Percentiles rank a stretch among this genome's conserved stretches.
phyloP scores from a whole-genome alignment of 1,284 basidiomycete genomes.

The Takashimella tepidaria region DNA sequence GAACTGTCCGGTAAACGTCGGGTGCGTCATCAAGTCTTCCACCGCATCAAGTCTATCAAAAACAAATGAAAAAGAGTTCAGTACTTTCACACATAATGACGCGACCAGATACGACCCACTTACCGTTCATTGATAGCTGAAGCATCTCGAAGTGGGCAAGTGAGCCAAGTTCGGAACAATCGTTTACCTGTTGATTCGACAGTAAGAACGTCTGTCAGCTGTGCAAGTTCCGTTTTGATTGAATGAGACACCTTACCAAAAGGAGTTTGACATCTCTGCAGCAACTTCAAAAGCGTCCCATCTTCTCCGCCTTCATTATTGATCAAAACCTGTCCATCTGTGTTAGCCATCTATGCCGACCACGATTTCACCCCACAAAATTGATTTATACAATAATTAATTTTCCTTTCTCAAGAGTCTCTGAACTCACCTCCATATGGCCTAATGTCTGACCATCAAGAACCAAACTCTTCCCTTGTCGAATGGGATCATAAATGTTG shows the following conservation, averaged over 20 bases:
- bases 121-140: conserved; percentile 81
- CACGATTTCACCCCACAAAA: conserved; percentile 1
- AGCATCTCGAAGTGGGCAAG: conserved; percentile 74
- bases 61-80: conserved; percentile 10
- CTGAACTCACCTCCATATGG: conserved; percentile 71
- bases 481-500: conserved; percentile 93
- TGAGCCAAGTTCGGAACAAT: conserved; percentile 89
- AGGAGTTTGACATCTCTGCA: conserved; percentile 81
- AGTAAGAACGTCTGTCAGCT: too few species aligned
- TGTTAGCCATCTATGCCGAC: too few species aligned
- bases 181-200: conserved; percentile 64
- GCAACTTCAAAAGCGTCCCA: conserved; percentile 73
- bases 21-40: conserved; percentile 74
- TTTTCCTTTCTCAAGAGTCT: conserved; percentile 84
- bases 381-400: conserved; percentile 82
- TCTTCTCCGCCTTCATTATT: conserved; percentile 89
- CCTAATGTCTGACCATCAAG: conserved; percentile 90
- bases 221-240: conserved; percentile 15
- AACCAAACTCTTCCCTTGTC: conserved; percentile 70
- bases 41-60: conserved; percentile 80
- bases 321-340: conserved; percentile 66
- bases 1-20: conserved; percentile 70
- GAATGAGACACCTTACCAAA: conserved; percentile 59
- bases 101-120: conserved; percentile 14
- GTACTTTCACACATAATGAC: background rate